Evolutionary conservation across 495 filamentous ascomycete genomes (phyloP).

Genomic region (Hypoxylon trugodes): DNA sequence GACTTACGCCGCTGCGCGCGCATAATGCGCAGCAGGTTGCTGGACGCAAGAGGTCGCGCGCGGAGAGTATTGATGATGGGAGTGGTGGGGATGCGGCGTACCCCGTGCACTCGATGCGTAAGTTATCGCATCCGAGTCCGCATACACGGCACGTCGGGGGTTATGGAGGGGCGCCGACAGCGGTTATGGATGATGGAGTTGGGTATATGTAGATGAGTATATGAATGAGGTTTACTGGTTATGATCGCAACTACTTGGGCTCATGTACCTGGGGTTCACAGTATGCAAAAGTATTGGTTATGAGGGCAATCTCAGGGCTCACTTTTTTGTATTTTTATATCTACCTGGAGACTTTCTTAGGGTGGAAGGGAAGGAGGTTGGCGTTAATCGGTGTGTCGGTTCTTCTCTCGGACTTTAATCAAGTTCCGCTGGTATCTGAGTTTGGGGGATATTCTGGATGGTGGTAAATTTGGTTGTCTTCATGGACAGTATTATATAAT

Average conservation of each 20-base stretch:
- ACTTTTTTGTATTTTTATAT: too few species aligned
- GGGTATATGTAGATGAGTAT: slow-evolving; percentile 5
- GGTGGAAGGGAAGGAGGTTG: too few species aligned
- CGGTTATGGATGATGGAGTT: slow-evolving; percentile 39
- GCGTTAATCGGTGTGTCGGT: neutral
- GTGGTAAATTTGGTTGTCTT: neutral
- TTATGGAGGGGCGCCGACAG: slow-evolving; percentile 29
- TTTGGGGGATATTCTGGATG: neutral
- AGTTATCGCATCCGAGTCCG: slow-evolving; percentile 41
- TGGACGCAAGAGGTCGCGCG: slow-evolving; percentile 38
- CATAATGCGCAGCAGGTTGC: slow-evolving; percentile 14
- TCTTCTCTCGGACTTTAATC: slow-evolving; percentile 24
- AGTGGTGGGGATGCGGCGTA: slow-evolving; percentile 29
- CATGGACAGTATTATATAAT: neutral
- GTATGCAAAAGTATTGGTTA: too few species aligned
- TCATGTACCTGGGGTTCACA: too few species aligned
- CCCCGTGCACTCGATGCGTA: slow-evolving; percentile 41
- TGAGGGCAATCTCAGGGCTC: too few species aligned
- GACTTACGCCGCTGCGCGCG: slow-evolving; percentile 6
- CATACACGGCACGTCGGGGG: neutral
- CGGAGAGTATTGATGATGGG: slow-evolving; percentile 33
- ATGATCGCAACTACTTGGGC: neutral
- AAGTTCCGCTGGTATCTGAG: slow-evolving; percentile 20
- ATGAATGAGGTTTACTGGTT: neutral
- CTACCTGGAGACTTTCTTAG: too few species aligned